Conservation (phyloP, 495 filamentous ascomycete genomes). For the Lasiosphaeria miniovina region DNA sequence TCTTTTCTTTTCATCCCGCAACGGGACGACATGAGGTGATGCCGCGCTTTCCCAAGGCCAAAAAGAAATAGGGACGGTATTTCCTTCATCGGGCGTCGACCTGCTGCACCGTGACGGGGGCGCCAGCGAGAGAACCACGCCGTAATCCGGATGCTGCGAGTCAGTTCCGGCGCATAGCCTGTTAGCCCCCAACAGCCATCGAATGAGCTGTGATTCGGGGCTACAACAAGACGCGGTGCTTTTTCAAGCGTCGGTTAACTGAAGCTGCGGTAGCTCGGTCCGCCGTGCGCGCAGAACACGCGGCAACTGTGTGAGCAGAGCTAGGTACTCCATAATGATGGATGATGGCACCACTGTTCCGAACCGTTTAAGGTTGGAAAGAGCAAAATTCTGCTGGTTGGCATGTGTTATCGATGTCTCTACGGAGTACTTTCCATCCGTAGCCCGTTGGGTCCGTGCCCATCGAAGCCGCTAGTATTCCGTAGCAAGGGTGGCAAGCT, state of each 20-base stretch:
- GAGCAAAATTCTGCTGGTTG: too few relatives aligned
- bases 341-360: too few relatives aligned
- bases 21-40: not conserved
- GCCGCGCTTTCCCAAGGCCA: not conserved
- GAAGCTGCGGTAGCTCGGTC: not conserved
- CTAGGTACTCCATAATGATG: too few relatives aligned
- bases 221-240: not conserved
- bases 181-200: slow-evolving; percentile 1
- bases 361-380: too few relatives aligned
- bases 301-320: too few relatives aligned
- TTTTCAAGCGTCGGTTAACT: not conserved
- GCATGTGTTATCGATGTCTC: too few relatives aligned
- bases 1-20: not conserved
- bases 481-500: slow-evolving; percentile 3
- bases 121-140: not conserved
- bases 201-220: not conserved
- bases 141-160: slow-evolving; percentile 6
- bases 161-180: slow-evolving; percentile 7
- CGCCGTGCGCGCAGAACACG: not conserved
- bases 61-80: not conserved
- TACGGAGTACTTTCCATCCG: too few relatives aligned
- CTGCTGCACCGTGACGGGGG: not conserved
- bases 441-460: not conserved
- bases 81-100: not conserved
- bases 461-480: slow-evolving; percentile 13